Evolutionary conservation across 1,284 basidiomycete genomes (phyloP).

Genomic region (Thelephora terrestris): DNA sequence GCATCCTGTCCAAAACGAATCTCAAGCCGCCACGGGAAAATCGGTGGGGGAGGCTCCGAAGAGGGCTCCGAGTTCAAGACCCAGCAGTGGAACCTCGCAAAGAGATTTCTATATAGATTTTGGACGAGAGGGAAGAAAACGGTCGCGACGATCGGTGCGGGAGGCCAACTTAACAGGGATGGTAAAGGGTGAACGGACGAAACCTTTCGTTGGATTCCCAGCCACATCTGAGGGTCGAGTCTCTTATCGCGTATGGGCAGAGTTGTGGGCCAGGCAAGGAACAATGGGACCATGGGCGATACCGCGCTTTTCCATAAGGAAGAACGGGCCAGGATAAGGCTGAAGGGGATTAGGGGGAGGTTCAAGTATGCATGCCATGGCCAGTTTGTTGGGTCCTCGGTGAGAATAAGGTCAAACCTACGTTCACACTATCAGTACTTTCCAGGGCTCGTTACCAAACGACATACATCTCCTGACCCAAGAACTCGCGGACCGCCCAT

Average conservation of each 20-base stretch:
- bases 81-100: slow-evolving; percentile 33
- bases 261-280: slow-evolving; percentile 57
- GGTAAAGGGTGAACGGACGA: slow-evolving; percentile 11
- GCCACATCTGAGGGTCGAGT: slow-evolving; percentile 2
- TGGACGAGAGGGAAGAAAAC: slow-evolving; percentile 42
- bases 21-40: slow-evolving; percentile 25
- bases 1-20: slow-evolving; percentile 28
- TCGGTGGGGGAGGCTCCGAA: slow-evolving; percentile 16
- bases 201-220: slow-evolving; percentile 1
- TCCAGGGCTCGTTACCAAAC: neutral
- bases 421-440: neutral
- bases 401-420: slow-evolving; percentile 49
- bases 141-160: slow-evolving; percentile 49
- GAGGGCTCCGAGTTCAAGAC: slow-evolving; percentile 31
- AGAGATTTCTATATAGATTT: slow-evolving; percentile 33
- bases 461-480: slow-evolving; percentile 51
- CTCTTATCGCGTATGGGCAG: slow-evolving; percentile 25
- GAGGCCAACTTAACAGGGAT: slow-evolving; percentile 40
- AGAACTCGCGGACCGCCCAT: slow-evolving; percentile 57
- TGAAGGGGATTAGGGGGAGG: slow-evolving; percentile 51
- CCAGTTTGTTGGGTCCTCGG: slow-evolving; percentile 57
- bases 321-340: slow-evolving; percentile 46
- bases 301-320: slow-evolving; percentile 33
- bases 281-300: slow-evolving; percentile 41
- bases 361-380: slow-evolving; percentile 62